A percentile compares a stretch with the other conserved stretches of the same genome.
Conservation (phyloP, 139 green algal species). For the Ulvella scutata region DNA sequence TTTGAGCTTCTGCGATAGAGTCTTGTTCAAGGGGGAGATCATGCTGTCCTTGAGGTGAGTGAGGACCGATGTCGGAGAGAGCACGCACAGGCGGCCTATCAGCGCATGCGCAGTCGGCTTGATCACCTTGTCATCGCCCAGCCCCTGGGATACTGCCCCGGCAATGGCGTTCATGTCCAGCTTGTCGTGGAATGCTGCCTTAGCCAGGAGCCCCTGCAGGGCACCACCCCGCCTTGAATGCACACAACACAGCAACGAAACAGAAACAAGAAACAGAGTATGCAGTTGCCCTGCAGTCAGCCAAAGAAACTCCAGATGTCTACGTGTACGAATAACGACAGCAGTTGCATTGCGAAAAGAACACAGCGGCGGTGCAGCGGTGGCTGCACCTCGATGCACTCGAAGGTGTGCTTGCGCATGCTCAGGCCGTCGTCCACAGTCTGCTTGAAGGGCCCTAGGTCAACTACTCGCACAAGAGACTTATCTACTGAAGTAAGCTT, state of each 20-base stretch:
- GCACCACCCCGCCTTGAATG: neutral
- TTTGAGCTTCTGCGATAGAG: slow-evolving; percentile 70
- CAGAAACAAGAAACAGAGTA: too few species aligned
- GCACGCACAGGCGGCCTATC: slow-evolving; percentile 5
- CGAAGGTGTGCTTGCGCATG: slow-evolving; percentile 84
- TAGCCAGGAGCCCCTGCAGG: neutral
- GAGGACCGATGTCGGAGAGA: slow-evolving; percentile 13
- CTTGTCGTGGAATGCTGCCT: neutral
- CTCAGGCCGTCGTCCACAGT: slow-evolving; percentile 86
- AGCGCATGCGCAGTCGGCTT: neutral
- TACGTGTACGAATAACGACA: too few species aligned
- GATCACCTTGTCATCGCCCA: neutral
- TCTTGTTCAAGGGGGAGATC: slow-evolving; percentile 72
- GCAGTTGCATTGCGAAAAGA: too few species aligned
- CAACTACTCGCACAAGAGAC: slow-evolving; percentile 59
- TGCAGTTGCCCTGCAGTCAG: too few species aligned
- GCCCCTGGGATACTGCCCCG: neutral
- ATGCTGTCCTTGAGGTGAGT: slow-evolving; percentile 46
- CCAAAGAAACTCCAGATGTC: too few species aligned
- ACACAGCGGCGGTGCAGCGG: too few species aligned
- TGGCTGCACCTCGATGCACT: slow-evolving; percentile 83
- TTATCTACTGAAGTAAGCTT: slow-evolving; percentile 57
- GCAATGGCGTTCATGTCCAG: neutral
- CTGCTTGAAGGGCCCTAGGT: slow-evolving; percentile 90
- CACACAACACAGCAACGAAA: neutral